These are phyloP conservation scores for Nakazawaea holstii DNA, from an alignment of 805 yeast genomes.

Conservation along the genomic window DNA sequence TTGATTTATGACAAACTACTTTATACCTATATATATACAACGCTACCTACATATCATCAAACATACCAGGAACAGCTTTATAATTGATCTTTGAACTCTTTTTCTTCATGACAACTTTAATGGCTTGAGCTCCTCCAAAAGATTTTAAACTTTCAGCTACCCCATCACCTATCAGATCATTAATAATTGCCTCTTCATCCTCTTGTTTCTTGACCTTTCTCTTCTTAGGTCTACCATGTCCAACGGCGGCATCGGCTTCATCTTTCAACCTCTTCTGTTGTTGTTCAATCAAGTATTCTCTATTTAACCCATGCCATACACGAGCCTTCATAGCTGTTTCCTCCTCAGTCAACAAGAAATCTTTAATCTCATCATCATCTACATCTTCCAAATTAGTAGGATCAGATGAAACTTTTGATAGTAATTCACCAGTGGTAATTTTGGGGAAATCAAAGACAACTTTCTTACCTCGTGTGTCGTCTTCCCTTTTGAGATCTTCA, in stretches of 20 bases:
- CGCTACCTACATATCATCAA: slow-evolving; percentile 14
- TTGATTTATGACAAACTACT: neutral
- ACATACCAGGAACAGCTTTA: slow-evolving; percentile 61
- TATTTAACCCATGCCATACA: slow-evolving; percentile 87
- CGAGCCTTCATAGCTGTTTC: slow-evolving; percentile 73
- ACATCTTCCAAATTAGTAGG: slow-evolving; percentile 66
- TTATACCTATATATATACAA: neutral
- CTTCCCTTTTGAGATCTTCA: slow-evolving; percentile 9
- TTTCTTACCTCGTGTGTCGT: slow-evolving; percentile 7
- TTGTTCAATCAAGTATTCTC: slow-evolving; percentile 79
- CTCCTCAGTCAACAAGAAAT: slow-evolving; percentile 55
- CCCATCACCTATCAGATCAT: slow-evolving; percentile 21
- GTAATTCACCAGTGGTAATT: slow-evolving; percentile 40
- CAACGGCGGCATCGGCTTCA: slow-evolving; percentile 85
- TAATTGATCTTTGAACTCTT: slow-evolving; percentile 91
- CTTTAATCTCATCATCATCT: slow-evolving; percentile 75
- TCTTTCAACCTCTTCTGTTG: slow-evolving; percentile 77
- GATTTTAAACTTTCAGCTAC: slow-evolving; percentile 35
- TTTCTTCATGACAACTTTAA: slow-evolving; percentile 65
- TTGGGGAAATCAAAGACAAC: slow-evolving; percentile 4
- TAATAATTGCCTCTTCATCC: slow-evolving; percentile 4
- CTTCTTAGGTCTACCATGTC: slow-evolving; percentile 57
- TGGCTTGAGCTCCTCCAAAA: slow-evolving; percentile 3
- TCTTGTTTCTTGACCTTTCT: slow-evolving; percentile 25
- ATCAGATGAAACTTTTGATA: slow-evolving; percentile 50